Conservation (phyloP, 1,139 yeast genomes). For the Cylindricascospora bacillispora region DNA sequence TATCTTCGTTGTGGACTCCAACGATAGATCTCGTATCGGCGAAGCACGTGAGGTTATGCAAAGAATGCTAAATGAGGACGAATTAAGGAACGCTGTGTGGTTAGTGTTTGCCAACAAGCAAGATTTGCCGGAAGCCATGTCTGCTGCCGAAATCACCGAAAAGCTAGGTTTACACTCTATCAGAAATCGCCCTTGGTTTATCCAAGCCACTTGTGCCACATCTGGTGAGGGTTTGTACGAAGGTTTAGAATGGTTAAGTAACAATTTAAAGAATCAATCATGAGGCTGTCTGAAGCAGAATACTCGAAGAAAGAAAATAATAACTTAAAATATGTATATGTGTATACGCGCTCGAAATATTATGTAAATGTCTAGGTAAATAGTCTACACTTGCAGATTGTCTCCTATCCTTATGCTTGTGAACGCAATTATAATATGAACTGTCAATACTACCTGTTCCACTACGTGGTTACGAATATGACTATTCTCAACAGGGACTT, state of each 20-base stretch:
- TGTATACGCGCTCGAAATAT: background rate
- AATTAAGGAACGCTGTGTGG: slow-evolving; percentile 79
- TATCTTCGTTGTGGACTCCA: slow-evolving; percentile 84
- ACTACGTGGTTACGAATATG: too few relatives aligned
- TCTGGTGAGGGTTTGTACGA: slow-evolving; percentile 87
- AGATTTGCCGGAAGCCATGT: slow-evolving; percentile 87
- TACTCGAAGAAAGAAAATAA: background rate
- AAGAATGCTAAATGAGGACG: slow-evolving; percentile 90
- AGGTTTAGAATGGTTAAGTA: slow-evolving; percentile 84
- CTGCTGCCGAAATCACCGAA: slow-evolving; percentile 81
- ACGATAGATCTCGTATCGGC: slow-evolving; percentile 86
- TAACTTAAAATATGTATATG: background rate
- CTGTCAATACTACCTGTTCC: too few relatives aligned
- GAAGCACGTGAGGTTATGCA: slow-evolving; percentile 92
- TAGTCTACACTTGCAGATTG: too few relatives aligned
- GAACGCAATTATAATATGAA: too few relatives aligned
- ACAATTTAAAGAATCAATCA: slow-evolving; percentile 56
- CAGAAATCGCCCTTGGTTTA: slow-evolving; percentile 85
- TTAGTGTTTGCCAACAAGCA: slow-evolving; percentile 88
- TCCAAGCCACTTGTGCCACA: slow-evolving; percentile 81
- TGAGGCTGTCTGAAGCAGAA: background rate
- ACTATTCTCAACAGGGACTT: too few relatives aligned
- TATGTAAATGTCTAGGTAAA: background rate
- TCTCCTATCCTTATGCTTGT: too few relatives aligned
- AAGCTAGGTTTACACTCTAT: slow-evolving; percentile 72